Percentiles rank a stretch among this genome's conserved stretches.
Conservation (phyloP, 768 basidiomycete genomes). For the Omphalotus guepiniiformis region DNA sequence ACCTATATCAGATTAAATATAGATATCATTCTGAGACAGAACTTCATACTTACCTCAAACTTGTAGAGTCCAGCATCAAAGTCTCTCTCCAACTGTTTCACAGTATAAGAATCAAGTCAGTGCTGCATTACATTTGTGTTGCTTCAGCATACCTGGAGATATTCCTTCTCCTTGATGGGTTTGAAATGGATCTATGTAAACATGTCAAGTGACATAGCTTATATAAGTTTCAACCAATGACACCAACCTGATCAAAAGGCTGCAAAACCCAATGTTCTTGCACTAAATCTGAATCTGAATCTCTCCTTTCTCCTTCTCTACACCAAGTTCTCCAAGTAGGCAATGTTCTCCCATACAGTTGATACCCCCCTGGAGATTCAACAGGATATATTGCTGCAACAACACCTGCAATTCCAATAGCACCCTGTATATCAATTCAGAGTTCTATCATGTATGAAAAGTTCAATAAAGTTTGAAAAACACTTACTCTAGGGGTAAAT, state of each 20-base stretch:
- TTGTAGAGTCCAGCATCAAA: slow-evolving; percentile 51
- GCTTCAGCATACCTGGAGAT: slow-evolving; percentile 36
- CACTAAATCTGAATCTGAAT: too few relatives aligned
- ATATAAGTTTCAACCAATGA: neutral
- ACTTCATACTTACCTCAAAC: slow-evolving; percentile 38
- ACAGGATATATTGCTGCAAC: slow-evolving; percentile 65
- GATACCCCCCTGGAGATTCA: slow-evolving; percentile 63
- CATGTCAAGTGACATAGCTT: neutral
- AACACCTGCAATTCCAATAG: slow-evolving; percentile 65
- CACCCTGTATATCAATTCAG: slow-evolving; percentile 40
- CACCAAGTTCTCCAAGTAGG: slow-evolving; percentile 67
- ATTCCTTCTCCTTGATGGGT: slow-evolving; percentile 41
- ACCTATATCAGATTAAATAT: slow-evolving; percentile 28
- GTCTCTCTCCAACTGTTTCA: slow-evolving; percentile 40
- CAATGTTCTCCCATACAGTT: slow-evolving; percentile 58
- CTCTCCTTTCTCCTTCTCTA: slow-evolving; percentile 39
- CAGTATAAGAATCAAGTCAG: neutral
- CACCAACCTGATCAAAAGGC: slow-evolving; percentile 57
- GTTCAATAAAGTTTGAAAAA: neutral
- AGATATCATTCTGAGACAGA: slow-evolving; percentile 17
- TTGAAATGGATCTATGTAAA: slow-evolving; percentile 47
- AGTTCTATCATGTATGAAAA: neutral
- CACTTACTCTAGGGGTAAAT: slow-evolving; percentile 53
- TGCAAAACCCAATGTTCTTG: slow-evolving; percentile 50
- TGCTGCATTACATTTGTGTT: neutral